Evolutionary conservation across 371 early-diverging fungal genomes (phyloP).

Genomic region (Mucor lusitanicus): DNA sequence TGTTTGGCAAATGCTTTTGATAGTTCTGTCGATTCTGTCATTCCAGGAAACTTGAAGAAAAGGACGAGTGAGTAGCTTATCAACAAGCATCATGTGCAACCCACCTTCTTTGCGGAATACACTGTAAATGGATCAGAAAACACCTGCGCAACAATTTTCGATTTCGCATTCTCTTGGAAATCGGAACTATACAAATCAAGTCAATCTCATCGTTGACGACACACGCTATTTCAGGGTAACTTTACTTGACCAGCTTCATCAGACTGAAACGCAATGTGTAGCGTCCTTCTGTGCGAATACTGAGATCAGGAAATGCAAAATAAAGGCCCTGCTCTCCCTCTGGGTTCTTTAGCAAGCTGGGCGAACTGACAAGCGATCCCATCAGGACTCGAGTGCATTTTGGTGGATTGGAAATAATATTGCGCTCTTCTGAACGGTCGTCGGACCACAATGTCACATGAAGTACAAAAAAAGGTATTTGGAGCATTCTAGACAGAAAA

Average conservation of each 20-base stretch:
- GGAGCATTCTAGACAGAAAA: conserved; percentile 34
- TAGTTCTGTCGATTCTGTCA: conserved; percentile 85
- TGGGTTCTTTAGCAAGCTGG: conserved; percentile 71
- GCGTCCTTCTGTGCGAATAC: conserved; percentile 88
- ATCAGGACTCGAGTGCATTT: conserved; percentile 68
- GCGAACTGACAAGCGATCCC: conserved; percentile 82
- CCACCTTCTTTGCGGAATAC: conserved; percentile 58
- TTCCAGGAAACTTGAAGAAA: conserved; percentile 52
- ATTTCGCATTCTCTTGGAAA: conserved; percentile 51
- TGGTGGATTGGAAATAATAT: conserved; percentile 60
- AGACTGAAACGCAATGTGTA: conserved; percentile 78
- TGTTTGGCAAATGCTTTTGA: conserved; percentile 90
- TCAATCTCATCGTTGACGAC: neutral
- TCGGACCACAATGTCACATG: conserved; percentile 80
- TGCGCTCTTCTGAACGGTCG: conserved; percentile 59
- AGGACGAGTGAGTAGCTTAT: neutral
- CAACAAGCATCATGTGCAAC: neutral
- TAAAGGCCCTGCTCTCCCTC: conserved; percentile 77
- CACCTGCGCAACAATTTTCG: conserved; percentile 58
- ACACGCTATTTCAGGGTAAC: neutral
- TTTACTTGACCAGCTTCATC: conserved; percentile 48
- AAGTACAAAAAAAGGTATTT: conserved; percentile 70
- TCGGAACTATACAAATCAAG: conserved; percentile 40
- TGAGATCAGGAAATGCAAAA: conserved; percentile 91
- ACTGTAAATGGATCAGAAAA: conserved; percentile 62